Evolutionary conservation across 352 stramenopile species (phyloP).

Genomic region (Phytopythium helicoides): DNA sequence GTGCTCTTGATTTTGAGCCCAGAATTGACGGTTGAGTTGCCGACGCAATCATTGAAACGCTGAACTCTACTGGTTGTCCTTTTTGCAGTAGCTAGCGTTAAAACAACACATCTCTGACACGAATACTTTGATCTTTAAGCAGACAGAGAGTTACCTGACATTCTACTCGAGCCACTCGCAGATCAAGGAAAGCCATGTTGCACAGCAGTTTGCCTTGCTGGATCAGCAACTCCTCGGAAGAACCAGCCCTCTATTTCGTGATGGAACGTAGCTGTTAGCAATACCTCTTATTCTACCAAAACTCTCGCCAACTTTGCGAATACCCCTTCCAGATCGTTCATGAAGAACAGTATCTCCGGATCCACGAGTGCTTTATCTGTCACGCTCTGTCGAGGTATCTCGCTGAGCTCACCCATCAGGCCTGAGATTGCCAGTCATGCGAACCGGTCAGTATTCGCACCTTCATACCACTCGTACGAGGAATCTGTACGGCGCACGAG

Average conservation of each 20-base stretch:
- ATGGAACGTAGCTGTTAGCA: neutral
- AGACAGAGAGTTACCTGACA: no score
- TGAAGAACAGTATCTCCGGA: slow-evolving; percentile 70
- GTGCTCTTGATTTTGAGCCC: neutral
- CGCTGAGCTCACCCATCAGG: slow-evolving; percentile 38
- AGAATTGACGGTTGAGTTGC: no score
- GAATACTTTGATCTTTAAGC: no score
- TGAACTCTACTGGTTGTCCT: neutral
- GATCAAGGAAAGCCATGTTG: slow-evolving; percentile 41
- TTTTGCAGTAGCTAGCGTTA: no score
- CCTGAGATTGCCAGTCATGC: slow-evolving; percentile 14
- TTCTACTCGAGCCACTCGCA: slow-evolving; percentile 26
- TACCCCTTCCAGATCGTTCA: slow-evolving; percentile 70
- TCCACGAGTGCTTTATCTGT: slow-evolving; percentile 63
- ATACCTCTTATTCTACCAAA: neutral
- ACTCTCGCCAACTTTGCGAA: neutral
- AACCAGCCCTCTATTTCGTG: slow-evolving; percentile 31
- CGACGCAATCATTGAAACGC: no score
- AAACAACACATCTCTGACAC: no score
- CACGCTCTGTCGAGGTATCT: slow-evolving; percentile 37
- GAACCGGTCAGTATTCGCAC: neutral
- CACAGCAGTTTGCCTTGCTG: slow-evolving; percentile 47
- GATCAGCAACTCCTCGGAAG: slow-evolving; percentile 39
- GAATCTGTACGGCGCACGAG: slow-evolving; percentile 42
- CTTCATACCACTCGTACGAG: neutral